phyloP scores from a whole-genome alignment of 208 protist species.

The Vickermania spadyakhi region DNA sequence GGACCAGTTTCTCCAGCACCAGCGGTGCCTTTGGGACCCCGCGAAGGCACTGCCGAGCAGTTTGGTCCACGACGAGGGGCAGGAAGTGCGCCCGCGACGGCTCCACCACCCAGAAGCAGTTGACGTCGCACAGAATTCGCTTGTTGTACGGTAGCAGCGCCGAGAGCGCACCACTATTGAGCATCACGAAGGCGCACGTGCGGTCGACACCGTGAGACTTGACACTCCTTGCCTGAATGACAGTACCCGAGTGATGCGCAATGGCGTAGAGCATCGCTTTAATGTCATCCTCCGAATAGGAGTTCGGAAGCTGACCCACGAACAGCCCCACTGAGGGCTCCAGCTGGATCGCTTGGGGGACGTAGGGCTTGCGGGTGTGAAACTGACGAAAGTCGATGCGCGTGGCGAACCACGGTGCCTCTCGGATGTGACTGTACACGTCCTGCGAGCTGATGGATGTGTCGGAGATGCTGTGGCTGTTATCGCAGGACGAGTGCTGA shows the following conservation, averaged over 20 bases:
- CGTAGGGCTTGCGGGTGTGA: constrained; percentile 18
- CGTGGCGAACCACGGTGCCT: constrained; percentile 24
- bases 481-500: neutral
- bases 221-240: constrained; percentile 61
- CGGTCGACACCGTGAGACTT: constrained; percentile 75
- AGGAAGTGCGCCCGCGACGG: constrained; percentile 22
- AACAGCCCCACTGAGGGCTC: constrained; percentile 65
- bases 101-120: constrained; percentile 65
- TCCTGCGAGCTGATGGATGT: constrained; percentile 1
- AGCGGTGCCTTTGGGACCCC: constrained; percentile 70
- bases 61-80: constrained; percentile 36
- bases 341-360: constrained; percentile 17
- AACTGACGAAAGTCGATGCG: constrained; percentile 46
- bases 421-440: constrained; percentile 40
- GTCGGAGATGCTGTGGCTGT: too few species aligned
- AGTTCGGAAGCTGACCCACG: constrained; percentile 69
- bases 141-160: constrained; percentile 56
- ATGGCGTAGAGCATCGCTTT: constrained; percentile 55
- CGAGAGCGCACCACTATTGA: constrained; percentile 42
- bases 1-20: constrained; percentile 65
- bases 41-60: constrained; percentile 48
- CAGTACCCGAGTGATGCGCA: constrained; percentile 28
- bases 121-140: constrained; percentile 67
- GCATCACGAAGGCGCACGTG: constrained; percentile 78
- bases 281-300: constrained; percentile 64